Conservation (phyloP, 306 rosid genomes). For the Canavalia ensiformis region DNA sequence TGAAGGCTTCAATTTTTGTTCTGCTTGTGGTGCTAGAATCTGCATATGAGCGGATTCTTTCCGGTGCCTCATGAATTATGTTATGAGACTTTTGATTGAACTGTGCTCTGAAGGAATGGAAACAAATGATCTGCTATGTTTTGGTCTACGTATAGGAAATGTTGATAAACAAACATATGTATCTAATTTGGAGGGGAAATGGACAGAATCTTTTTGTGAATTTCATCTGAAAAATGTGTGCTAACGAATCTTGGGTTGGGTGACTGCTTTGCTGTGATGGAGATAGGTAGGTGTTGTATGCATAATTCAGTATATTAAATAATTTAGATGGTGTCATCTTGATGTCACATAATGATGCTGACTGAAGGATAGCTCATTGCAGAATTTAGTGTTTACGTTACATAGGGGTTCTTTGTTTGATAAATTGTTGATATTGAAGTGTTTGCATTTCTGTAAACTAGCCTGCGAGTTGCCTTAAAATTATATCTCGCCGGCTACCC, state of each 20-base stretch:
- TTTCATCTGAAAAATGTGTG: slow-evolving; percentile 2
- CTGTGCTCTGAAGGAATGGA: not conserved
- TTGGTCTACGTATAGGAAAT: not conserved
- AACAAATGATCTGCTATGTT: slow-evolving; percentile 6
- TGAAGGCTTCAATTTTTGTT: no score
- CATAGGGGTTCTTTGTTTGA: not conserved
- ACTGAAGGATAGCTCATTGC: slow-evolving; percentile 15
- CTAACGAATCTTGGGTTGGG: not conserved
- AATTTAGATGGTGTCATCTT: not conserved
- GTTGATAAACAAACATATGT: not conserved
- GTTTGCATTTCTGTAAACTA: not conserved
- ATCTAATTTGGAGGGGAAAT: slow-evolving; percentile 1
- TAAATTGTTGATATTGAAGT: slow-evolving; percentile 29
- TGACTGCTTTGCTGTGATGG: not conserved
- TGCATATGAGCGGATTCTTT: no score
- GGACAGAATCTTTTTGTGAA: not conserved
- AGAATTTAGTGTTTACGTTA: not conserved
- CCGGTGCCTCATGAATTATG: not conserved
- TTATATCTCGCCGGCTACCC: not conserved
- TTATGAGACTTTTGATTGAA: not conserved
- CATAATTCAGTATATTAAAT: not conserved
- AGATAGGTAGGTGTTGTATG: not conserved
- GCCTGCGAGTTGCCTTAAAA: not conserved
- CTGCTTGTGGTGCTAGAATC: no score
- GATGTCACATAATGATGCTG: not conserved